Evolutionary conservation across 345 rosid genomes (phyloP).

Genomic region (Nasturtium officinale): DNA sequence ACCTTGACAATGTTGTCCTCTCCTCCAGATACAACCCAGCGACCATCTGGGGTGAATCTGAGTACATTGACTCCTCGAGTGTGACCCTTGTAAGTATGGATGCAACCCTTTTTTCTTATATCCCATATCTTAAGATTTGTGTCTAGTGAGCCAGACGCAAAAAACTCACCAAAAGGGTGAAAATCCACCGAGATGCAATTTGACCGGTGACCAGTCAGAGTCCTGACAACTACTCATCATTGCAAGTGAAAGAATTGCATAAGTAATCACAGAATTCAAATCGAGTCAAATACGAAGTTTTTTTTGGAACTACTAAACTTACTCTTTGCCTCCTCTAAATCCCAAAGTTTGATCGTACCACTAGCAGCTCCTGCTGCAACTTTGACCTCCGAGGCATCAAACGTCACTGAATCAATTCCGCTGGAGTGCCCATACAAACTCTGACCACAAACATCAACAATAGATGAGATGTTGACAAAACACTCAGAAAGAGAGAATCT

Average conservation of each 20-base stretch:
- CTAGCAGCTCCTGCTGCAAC: constrained; percentile 99
- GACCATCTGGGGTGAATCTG: constrained; percentile 99
- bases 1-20: constrained; percentile 97
- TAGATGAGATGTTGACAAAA: constrained; percentile 10
- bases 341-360: constrained; percentile 98
- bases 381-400: constrained; percentile 90
- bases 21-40: constrained; percentile 99
- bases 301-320: constrained; percentile 44
- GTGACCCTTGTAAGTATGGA: constrained; percentile 99
- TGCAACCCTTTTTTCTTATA: constrained; percentile 92
- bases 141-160: constrained; percentile 97
- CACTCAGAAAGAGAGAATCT: not conserved
- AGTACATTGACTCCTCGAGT: constrained; percentile 95
- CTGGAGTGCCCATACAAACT: constrained; percentile 96
- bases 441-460: constrained; percentile 50
- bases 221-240: constrained; percentile 74
- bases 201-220: constrained; percentile 95
- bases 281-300: not conserved
- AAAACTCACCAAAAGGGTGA: constrained; percentile 99
- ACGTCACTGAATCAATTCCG: constrained; percentile 92
- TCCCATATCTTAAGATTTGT: constrained; percentile 99
- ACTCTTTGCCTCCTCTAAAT: constrained; percentile 98
- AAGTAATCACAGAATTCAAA: constrained; percentile 13
- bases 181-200: constrained; percentile 95
- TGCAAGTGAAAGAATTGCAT: constrained; percentile 17